Evolutionary conservation across 148 eudicot species (phyloP), one percentile per base, ranked within the genome.

Genomic region (Rhododendron molle): DNA sequence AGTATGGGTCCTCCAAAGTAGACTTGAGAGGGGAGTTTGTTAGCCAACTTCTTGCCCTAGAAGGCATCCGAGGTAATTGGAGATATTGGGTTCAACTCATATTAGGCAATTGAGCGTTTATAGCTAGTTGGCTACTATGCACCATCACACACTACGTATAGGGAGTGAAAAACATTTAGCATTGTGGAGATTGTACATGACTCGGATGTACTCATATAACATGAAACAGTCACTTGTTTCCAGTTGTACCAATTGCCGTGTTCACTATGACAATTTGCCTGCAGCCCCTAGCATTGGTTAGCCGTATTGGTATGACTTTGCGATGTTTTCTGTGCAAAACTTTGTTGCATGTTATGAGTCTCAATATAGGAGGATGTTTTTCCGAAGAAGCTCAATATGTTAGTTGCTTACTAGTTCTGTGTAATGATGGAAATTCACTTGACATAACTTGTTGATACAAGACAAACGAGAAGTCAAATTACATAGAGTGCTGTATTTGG

Each of bases 1-100:
- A 52, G 16, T 52, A 52, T 52, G 4, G 56, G 1, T 52, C 16
- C 20, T 52, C 56, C 20, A 3, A 30, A 73, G 20, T 73, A 73
- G 77, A 34, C 40, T 73, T 73, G 77, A 73, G 44, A 73, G 77
- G 14, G 77, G 77, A 32, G 77, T 73, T 32, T 73, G 77, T 30
- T 13, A 73, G 38, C 34, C 9, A 18, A 34, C 44, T 73, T 30
- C 3, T 32, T 73, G 77, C 43, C 43, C 43, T 36, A 73, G 38
- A 15, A 34, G 77, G 40, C 77, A 73, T 73, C 36, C 32, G 14
- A 73, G 77, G 18, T 15, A 4, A 30, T 34, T 73, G 43, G 77
- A 34, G 40, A 52, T 52, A 13, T 15, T 52, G 15, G 16, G 56
- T 52, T 52, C 56, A 52, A 52, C 16, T 18, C 44, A 73, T 40